phyloP scores from a whole-genome alignment of 805 yeast species.

The Saccharomycodes ludwigii region DNA sequence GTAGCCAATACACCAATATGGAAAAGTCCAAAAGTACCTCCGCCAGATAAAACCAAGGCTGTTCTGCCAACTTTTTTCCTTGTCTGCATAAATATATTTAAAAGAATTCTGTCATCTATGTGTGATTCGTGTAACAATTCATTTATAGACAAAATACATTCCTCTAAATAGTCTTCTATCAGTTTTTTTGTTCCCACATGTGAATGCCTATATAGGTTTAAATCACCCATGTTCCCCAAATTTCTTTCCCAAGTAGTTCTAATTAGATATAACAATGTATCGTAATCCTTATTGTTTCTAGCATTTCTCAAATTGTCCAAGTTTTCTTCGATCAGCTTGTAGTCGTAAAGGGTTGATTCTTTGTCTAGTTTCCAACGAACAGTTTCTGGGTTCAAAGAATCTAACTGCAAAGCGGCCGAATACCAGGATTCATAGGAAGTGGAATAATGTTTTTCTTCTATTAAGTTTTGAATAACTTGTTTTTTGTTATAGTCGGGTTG shows the following conservation, averaged over 20 bases:
- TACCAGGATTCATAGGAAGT: conserved; percentile 56
- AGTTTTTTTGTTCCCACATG: conserved; percentile 76
- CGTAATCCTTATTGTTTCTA: conserved; percentile 43
- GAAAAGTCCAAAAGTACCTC: conserved; percentile 85
- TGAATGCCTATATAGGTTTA: conserved; percentile 62
- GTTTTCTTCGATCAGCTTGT: conserved; percentile 40
- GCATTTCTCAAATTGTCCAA: conserved; percentile 48
- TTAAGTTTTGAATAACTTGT: conserved; percentile 26
- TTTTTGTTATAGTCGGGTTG: conserved; percentile 23
- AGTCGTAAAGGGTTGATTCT: conserved; percentile 64
- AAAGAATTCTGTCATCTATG: conserved; percentile 54
- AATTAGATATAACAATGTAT: conserved; percentile 54
- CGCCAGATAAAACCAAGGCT: conserved; percentile 91
- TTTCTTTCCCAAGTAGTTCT: conserved; percentile 80
- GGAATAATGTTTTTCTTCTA: conserved; percentile 35
- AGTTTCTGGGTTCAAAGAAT: conserved; percentile 41
- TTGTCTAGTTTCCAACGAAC: conserved; percentile 59
- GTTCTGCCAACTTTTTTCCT: conserved; percentile 88
- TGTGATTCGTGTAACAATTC: conserved; percentile 18
- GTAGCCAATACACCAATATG: conserved; percentile 88
- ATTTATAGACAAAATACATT: conserved; percentile 45
- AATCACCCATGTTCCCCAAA: conserved; percentile 77
- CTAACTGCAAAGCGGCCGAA: conserved; percentile 48
- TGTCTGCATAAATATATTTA: conserved; percentile 76
- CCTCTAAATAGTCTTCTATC: conserved; percentile 72